Base-by-base conservation (phyloP, 495 filamentous ascomycete genomes). In the Neurospora tetrasperma region DNA sequence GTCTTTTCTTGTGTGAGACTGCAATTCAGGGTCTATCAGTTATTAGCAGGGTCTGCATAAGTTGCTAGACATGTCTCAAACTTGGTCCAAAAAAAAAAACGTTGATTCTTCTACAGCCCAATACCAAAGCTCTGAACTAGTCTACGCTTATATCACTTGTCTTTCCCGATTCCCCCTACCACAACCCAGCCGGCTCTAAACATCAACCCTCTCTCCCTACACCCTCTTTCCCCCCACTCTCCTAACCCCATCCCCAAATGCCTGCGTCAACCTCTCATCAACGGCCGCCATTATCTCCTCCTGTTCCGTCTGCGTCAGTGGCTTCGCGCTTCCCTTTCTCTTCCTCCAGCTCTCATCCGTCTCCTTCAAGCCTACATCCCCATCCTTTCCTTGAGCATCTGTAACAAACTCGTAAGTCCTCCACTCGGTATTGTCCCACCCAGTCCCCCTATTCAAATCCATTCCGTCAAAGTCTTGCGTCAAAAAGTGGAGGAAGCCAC, bases 381-480 rank as follows among this genome's bases (percentile, higher is more conserved):
- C 84, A 35, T 85, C 79, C 2, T 46, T 9, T 16, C 44, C n/a
- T 8, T 20, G 7, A 11, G 48, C 48, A 4, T 62, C 48, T 0
- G 27, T 27, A 35, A 81, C 82, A 83, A 96, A 97, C 41, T 81
- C 81, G 80, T 91, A 98, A 9, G 88, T 89, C 69, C 94, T 89
- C 78, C 86, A 92, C 81, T 97, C 94, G 12, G 90, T 91, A 80
- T 98, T 97, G 11, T 75, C 75, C 94, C 94, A 97, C 20, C 92
- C 93, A 0, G 94, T 96, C 40, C 93, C 90, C 71, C 82, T 79
- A 71, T 86, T 85, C 40, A 83, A 77, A 59, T 85, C 85, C 75
- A 86, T 83, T 14, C 89, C 92, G 66, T 88, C 85, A 89, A 91
- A 97, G 74, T 97, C 94, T 74, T 94, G 87, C 5, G 93, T 97